Evolutionary conservation across 2,329 filamentous ascomycete species (phyloP).

Genomic region (Sarocladiaceae sp.): DNA sequence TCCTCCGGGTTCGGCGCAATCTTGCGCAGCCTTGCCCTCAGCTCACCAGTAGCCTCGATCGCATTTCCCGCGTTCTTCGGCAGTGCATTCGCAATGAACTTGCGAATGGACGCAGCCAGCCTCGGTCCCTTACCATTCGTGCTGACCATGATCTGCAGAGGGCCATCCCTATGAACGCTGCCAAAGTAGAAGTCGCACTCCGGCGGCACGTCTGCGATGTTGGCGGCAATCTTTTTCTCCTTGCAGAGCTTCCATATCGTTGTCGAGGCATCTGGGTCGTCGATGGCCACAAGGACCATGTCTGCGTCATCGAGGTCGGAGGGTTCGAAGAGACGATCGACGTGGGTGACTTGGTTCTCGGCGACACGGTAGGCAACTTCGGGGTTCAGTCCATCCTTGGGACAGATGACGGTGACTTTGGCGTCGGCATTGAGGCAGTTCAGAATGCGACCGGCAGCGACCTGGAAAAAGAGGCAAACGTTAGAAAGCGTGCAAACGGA

Average conservation of each 20-base stretch:
- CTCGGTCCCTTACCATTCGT: constrained; percentile 96
- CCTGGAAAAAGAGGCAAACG: too few relatives aligned
- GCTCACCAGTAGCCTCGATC: constrained; percentile 73
- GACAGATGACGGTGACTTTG: constrained; percentile 78
- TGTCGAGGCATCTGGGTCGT: constrained; percentile 86
- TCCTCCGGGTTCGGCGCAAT: constrained; percentile 67
- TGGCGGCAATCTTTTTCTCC: constrained; percentile 73
- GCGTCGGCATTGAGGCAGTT: constrained; percentile 95
- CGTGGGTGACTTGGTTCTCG: constrained; percentile 67
- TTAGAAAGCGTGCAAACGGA: too few relatives aligned
- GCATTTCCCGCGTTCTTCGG: constrained; percentile 78
- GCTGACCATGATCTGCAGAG: constrained; percentile 96
- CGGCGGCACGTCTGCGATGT: constrained; percentile 92
- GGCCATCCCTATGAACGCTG: constrained; percentile 88
- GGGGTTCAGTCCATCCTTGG: constrained; percentile 71
- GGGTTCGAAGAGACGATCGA: constrained; percentile 79
- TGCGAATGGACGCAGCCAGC: constrained; percentile 77
- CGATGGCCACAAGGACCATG: constrained; percentile 90
- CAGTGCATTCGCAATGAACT: constrained; percentile 70
- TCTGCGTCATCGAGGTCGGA: constrained; percentile 74
- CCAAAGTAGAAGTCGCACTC: constrained; percentile 99
- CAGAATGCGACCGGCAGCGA: constrained; percentile 88
- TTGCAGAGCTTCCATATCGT: constrained; percentile 93
- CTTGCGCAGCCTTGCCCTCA: constrained; percentile 73
- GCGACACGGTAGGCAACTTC: constrained; percentile 81